Evolutionary conservation across 192 early-diverging fungal species (phyloP).

Genomic region (Linnemannia zychae): DNA sequence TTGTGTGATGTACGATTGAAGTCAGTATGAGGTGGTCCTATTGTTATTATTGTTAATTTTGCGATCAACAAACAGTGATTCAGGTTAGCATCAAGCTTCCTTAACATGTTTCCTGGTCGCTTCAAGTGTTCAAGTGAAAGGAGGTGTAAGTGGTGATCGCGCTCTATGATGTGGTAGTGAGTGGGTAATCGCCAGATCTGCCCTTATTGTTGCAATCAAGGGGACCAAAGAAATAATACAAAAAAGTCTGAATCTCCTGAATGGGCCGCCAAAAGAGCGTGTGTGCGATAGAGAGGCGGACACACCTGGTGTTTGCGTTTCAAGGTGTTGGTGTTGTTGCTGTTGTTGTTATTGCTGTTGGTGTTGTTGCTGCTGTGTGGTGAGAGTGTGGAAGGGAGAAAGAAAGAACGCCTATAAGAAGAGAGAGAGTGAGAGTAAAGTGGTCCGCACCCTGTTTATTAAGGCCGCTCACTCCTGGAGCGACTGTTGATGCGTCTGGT

Average conservation of each 20-base stretch:
- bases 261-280: not conserved
- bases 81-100: not conserved
- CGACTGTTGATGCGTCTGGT: not conserved
- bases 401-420: no score
- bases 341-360: not conserved
- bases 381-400: not conserved
- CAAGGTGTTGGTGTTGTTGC: not conserved
- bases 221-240: not conserved
- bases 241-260: not conserved
- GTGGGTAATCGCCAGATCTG: not conserved
- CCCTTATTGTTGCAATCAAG: not conserved
- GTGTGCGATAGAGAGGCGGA: no score
- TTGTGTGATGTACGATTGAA: not conserved
- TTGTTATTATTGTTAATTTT: not conserved
- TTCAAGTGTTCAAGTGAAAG: not conserved
- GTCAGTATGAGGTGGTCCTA: constrained; percentile 2
- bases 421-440: not conserved
- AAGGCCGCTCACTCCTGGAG: not conserved
- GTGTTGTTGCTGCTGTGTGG: not conserved
- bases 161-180: not conserved
- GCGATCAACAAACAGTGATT: not conserved
- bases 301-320: not conserved
- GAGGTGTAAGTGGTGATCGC: not conserved
- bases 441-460: constrained; percentile 3
- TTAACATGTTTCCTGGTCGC: not conserved